Percentiles rank a stretch among this genome's conserved stretches.
phyloP scores from a whole-genome alignment of 345 rosid genomes.

The Sonneratia alba region DNA sequence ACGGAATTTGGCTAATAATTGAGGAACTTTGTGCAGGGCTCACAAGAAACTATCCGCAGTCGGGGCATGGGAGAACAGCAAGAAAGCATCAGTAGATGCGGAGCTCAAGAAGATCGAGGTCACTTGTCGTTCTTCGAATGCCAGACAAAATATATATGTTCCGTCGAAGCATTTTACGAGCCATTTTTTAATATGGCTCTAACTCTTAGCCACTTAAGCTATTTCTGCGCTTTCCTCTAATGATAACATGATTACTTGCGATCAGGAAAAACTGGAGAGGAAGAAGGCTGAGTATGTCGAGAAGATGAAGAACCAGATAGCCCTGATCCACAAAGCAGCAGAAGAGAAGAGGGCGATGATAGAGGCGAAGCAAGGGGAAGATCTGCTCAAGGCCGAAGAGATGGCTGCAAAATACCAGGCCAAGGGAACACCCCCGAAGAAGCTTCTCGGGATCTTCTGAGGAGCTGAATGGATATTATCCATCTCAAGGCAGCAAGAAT shows the following conservation, averaged over 20 bases:
- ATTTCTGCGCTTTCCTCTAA: neutral
- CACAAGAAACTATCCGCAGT: conserved; percentile 49
- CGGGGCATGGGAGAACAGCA: conserved; percentile 60
- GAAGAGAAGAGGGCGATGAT: conserved; percentile 72
- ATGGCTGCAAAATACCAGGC: conserved; percentile 73
- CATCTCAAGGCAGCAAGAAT: neutral
- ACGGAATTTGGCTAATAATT: neutral
- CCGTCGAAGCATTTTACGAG: no score
- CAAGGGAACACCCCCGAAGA: conserved; percentile 65
- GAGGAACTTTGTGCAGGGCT: conserved; percentile 35
- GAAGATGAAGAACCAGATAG: conserved; percentile 78
- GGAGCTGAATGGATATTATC: neutral
- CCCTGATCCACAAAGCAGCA: conserved; percentile 63
- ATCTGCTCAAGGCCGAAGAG: conserved; percentile 85
- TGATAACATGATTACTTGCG: neutral
- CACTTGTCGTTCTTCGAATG: neutral
- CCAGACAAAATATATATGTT: neutral
- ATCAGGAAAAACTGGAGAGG: conserved; percentile 69
- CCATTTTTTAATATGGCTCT: neutral
- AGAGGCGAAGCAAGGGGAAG: conserved; percentile 81
- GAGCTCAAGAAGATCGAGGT: conserved; percentile 58
- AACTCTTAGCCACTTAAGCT: no score
- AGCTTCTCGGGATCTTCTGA: conserved; percentile 44
- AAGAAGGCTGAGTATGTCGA: conserved; percentile 66
- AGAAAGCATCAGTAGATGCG: conserved; percentile 52